These are phyloP conservation scores for Nasturtium officinale DNA, from an alignment of 345 rosid genomes.

Conservation along the genomic window DNA sequence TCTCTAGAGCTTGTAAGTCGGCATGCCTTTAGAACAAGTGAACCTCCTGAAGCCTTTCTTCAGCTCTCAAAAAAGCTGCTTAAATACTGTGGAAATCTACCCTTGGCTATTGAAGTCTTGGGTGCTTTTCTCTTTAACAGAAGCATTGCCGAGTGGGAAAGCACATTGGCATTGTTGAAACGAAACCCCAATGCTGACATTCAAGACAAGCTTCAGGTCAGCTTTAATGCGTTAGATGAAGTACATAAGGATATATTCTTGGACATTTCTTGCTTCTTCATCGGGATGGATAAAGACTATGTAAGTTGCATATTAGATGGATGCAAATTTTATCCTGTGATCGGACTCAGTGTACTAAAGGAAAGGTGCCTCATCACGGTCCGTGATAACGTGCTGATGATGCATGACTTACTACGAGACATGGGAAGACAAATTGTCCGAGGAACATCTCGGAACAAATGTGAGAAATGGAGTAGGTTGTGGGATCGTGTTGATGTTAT, in stretches of 20 bases:
- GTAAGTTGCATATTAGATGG: slow-evolving; percentile 29
- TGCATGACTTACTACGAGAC: no score
- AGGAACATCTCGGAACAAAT: no score
- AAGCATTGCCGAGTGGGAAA: slow-evolving; percentile 5
- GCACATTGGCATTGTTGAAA: background rate
- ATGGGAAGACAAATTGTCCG: no score
- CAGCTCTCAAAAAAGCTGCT: background rate
- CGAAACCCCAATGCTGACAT: background rate
- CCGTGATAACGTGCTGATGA: no score
- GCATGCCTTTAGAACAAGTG: slow-evolving; percentile 23
- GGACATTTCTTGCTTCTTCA: slow-evolving; percentile 43
- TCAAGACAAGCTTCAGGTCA: slow-evolving; percentile 17
- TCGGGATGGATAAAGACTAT: slow-evolving; percentile 30
- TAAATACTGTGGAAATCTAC: slow-evolving; percentile 33
- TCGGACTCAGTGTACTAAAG: slow-evolving; percentile 12
- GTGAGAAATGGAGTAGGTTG: no score
- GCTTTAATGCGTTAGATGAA: background rate
- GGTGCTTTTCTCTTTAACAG: slow-evolving; percentile 20
- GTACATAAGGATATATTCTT: slow-evolving; percentile 29
- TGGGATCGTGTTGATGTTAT: no score
- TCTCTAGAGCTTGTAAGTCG: slow-evolving; percentile 27
- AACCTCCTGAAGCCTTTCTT: slow-evolving; percentile 10
- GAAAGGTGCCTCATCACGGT: background rate
- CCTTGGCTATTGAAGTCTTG: slow-evolving; percentile 44
- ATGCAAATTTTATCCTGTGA: slow-evolving; percentile 7